Evolutionary conservation across 306 rosid species (phyloP), one percentile per base, ranked within the genome.

Genomic region (Mimosa pudica): DNA sequence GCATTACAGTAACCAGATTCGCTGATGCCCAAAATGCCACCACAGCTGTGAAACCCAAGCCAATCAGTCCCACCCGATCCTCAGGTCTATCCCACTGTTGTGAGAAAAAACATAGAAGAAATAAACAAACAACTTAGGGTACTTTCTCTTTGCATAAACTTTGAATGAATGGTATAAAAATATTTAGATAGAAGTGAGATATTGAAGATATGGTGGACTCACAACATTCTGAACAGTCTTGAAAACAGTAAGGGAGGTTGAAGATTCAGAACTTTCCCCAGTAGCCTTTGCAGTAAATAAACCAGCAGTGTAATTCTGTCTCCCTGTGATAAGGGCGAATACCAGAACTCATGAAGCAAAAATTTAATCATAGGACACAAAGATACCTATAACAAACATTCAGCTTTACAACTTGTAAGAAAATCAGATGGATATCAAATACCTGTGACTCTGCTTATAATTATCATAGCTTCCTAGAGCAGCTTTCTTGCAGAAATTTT

Each of bases 181-280:
- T 10, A 46, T 17, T 45, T 18, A 5, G 52, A 36, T 35, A 66
- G 32, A 66, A 8, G 38, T 16, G 71, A 52, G 55, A 58, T 81
- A 73, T 72, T 61, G 17, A 16, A 45, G 60, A 20, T 7, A 1
- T 30, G 38, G 57, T 73, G 60, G 30, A 70, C 74, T 70, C 84
- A 92, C 97, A 45, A 83, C 87, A 84, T 84, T 95, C 85, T 89
- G 89, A 83, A 89, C 90, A 68, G 97, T 86, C 84, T 95, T 83
- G 54, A 88, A 65, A 77, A 95, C 70, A 81, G 90, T 88, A 55
- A 91, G 82, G 54, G 95, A 87, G 69, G 84, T 86, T 42, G 98
- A 89, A 69, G 98, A 91, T 77, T 92, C 94, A 0, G 97, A 83
- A 84, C 89, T 85, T 42, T 87, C 95, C 76, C 90, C 89, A 65